Percentiles rank a stretch among this genome's conserved stretches.
phyloP scores from a whole-genome alignment of 371 early-diverging fungal genomes.

The Mucor irregularis region DNA sequence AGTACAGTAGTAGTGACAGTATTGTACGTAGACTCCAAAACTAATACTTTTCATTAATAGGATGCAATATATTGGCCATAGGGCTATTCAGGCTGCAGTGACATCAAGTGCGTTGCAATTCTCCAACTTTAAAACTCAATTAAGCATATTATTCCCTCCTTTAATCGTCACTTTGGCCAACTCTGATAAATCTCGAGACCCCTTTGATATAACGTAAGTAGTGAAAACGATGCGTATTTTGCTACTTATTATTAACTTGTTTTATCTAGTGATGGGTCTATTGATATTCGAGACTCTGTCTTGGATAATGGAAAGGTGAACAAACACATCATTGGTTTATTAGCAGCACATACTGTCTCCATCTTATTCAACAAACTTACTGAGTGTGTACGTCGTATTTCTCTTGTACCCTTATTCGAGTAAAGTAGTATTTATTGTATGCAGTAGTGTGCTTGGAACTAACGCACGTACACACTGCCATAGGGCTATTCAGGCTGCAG shows the following conservation, averaged over 20 bases:
- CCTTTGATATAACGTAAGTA: conserved; percentile 4
- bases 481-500: conserved; percentile 52
- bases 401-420: conserved; percentile 48
- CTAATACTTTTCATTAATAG: conserved; percentile 2
- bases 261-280: conserved; percentile 10
- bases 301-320: conserved; percentile 5
- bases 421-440: too few species aligned
- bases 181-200: conserved; percentile 24
- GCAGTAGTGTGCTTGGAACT: too few species aligned
- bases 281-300: conserved; percentile 31
- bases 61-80: conserved; percentile 52
- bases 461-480: too few species aligned
- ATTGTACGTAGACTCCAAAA: background rate
- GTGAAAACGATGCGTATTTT: too few species aligned
- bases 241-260: background rate
- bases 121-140: conserved; percentile 54
- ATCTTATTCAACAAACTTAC: conserved; percentile 33
- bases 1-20: background rate
- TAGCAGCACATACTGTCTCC: conserved; percentile 35
- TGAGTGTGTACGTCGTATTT: conserved; percentile 43
- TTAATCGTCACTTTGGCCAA: conserved; percentile 51
- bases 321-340: conserved; percentile 12
- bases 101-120: conserved; percentile 58
- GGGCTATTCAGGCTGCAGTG: conserved; percentile 53
- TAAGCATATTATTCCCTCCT: conserved; percentile 58